Percentiles rank a stretch among this genome's conserved stretches.
phyloP scores from a whole-genome alignment of 257 asterid species.

The Misopates orontium region DNA sequence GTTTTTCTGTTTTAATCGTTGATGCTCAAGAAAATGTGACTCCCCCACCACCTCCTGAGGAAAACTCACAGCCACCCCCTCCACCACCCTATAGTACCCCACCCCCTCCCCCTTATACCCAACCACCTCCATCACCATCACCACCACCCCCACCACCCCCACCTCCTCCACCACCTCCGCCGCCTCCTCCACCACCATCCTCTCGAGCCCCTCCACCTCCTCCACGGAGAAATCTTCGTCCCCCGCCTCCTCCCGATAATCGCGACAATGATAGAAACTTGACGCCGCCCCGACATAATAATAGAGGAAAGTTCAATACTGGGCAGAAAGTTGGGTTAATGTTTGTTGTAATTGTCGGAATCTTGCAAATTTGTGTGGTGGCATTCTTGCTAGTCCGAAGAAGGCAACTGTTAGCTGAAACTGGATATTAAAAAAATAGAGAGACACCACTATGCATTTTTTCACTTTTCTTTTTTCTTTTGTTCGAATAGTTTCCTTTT shows the following conservation, averaged over 20 bases:
- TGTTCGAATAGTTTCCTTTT: not conserved
- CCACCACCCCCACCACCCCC: constrained; percentile 14
- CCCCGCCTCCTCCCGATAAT: constrained; percentile 20
- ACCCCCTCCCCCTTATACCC: no score
- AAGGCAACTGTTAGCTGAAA: constrained; percentile 29
- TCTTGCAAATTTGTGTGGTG: constrained; percentile 39
- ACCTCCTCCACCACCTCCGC: no score
- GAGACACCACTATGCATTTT: constrained; percentile 10
- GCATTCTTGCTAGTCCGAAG: constrained; percentile 41
- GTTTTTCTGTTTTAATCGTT: constrained; percentile 35
- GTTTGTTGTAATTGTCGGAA: constrained; percentile 37
- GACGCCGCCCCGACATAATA: not conserved
- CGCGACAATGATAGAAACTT: not conserved
- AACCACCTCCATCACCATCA: constrained; percentile 19
- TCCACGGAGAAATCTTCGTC: constrained; percentile 30
- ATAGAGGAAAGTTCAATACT: constrained; percentile 18
- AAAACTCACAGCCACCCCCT: constrained; percentile 29
- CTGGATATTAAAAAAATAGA: constrained; percentile 18
- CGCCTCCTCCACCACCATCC: no score
- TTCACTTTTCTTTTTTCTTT: not conserved
- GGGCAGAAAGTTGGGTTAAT: constrained; percentile 47
- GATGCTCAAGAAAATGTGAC: constrained; percentile 42
- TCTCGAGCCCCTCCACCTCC: no score
- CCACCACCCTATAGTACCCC: not conserved
- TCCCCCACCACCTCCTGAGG: constrained; percentile 29